Evolutionary conservation across 78 protist genomes (phyloP).

Genomic region (Polysphondylium violaceum): DNA sequence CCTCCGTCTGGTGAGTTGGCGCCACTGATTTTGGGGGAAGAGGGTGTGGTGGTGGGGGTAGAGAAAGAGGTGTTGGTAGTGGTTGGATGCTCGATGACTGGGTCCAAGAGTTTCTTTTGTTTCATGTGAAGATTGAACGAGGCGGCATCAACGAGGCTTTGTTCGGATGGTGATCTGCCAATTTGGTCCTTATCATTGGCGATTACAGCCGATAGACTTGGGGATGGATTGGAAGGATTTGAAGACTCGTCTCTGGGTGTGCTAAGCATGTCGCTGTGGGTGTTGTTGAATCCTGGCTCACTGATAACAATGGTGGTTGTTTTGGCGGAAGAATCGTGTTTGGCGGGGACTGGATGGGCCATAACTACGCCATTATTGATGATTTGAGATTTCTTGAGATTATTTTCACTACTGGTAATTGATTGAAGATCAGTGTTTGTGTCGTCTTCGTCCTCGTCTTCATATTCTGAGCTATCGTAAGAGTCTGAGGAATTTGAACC

Average conservation of each 20-base stretch:
- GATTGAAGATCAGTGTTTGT: slow-evolving; percentile 35
- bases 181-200: background rate
- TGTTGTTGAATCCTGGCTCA: slow-evolving; percentile 9
- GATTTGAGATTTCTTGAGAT: no score
- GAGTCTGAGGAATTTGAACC: slow-evolving; percentile 11
- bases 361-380: background rate
- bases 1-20: slow-evolving; percentile 25
- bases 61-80: no score
- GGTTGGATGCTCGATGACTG: background rate
- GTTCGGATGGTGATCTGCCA: slow-evolving; percentile 23
- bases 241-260: background rate
- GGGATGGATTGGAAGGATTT: background rate
- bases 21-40: no score
- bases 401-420: background rate
- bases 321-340: background rate
- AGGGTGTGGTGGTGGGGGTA: no score
- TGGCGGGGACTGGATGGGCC: background rate
- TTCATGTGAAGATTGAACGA: background rate
- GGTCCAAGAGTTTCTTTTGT: background rate
- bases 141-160: slow-evolving; percentile 15
- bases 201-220: background rate
- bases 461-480: slow-evolving; percentile 6
- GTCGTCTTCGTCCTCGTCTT: slow-evolving; percentile 18
- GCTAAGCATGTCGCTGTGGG: background rate
- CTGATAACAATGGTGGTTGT: no score